Conservation (phyloP, 768 basidiomycete species). For the Hebeloma cylindrosporum region DNA sequence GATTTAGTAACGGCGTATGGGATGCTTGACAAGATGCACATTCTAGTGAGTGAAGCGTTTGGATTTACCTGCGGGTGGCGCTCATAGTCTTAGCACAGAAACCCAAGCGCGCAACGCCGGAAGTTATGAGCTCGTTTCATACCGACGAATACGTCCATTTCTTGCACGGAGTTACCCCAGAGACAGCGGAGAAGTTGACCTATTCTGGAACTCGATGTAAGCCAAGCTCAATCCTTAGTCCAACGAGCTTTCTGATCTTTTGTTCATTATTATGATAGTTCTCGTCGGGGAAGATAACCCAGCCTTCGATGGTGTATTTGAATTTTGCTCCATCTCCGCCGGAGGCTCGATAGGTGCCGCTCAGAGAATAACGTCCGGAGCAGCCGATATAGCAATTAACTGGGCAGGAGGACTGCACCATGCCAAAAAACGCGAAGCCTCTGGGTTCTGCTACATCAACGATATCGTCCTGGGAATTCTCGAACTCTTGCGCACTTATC, state of each 20-base stretch:
- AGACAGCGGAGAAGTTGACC: constrained; percentile 84
- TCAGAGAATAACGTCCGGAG: constrained; percentile 72
- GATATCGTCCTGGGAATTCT: constrained; percentile 95
- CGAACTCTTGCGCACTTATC: constrained; percentile 79
- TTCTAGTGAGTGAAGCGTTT: constrained; percentile 60
- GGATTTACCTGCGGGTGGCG: neutral
- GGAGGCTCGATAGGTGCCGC: constrained; percentile 93
- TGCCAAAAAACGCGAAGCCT: constrained; percentile 97
- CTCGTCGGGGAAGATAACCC: constrained; percentile 92
- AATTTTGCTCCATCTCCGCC: constrained; percentile 94
- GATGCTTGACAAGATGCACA: constrained; percentile 90
- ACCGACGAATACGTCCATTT: constrained; percentile 99
- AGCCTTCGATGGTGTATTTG: constrained; percentile 91
- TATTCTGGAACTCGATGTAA: constrained; percentile 82
- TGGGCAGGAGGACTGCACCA: constrained; percentile 99
- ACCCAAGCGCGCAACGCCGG: constrained; percentile 67
- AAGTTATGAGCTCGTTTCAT: constrained; percentile 89
- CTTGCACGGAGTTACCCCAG: constrained; percentile 83
- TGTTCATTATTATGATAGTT: constrained; percentile 43
- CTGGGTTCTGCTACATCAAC: constrained; percentile 99
- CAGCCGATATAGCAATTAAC: constrained; percentile 92
- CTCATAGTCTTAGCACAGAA: constrained; percentile 40
- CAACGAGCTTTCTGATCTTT: neutral
- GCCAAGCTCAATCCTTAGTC: constrained; percentile 25
- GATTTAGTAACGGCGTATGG: constrained; percentile 91